These are phyloP conservation scores for Penicillium samsonianum DNA, from an alignment of 495 filamentous ascomycete genomes.

Conservation along the genomic window DNA sequence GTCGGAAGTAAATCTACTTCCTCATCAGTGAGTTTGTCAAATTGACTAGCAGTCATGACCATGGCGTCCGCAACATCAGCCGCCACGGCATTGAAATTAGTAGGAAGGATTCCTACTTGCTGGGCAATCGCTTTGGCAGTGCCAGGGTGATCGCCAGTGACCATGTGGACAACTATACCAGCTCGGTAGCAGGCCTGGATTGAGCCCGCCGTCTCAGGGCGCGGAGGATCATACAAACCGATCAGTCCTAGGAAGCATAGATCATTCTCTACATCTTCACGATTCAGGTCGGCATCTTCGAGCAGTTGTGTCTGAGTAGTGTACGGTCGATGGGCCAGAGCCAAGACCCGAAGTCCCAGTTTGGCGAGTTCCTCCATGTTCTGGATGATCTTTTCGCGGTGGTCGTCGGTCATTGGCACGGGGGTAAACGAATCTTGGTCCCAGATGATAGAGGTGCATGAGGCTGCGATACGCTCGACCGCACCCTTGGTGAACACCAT, in stretches of 20 bases:
- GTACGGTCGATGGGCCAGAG: slow-evolving; percentile 51
- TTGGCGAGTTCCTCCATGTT: slow-evolving; percentile 58
- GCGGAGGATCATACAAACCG: slow-evolving; percentile 74
- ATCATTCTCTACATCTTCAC: slow-evolving; percentile 30
- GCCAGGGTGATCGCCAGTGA: slow-evolving; percentile 75
- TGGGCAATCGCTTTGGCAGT: slow-evolving; percentile 76
- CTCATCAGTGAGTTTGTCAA: slow-evolving; percentile 59
- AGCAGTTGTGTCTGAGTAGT: slow-evolving; percentile 11
- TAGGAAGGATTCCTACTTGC: slow-evolving; percentile 72
- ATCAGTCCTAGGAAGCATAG: slow-evolving; percentile 68
- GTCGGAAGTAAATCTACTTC: slow-evolving; percentile 60
- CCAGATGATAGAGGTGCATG: slow-evolving; percentile 52
- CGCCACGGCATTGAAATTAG: slow-evolving; percentile 52
- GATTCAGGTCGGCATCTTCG: slow-evolving; percentile 14
- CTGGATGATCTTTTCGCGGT: slow-evolving; percentile 45
- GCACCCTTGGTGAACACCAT: slow-evolving; percentile 68
- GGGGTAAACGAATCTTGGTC: slow-evolving; percentile 45
- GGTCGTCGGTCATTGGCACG: slow-evolving; percentile 34
- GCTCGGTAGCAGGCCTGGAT: slow-evolving; percentile 66
- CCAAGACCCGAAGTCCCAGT: slow-evolving; percentile 59
- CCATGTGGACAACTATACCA: slow-evolving; percentile 78
- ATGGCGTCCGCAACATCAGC: slow-evolving; percentile 52
- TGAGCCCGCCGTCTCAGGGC: slow-evolving; percentile 65
- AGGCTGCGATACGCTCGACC: slow-evolving; percentile 65
- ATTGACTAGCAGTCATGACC: slow-evolving; percentile 64